Conservation (phyloP, 371 early-diverging fungal genomes). For the Apophysomyces ossiformis region DNA sequence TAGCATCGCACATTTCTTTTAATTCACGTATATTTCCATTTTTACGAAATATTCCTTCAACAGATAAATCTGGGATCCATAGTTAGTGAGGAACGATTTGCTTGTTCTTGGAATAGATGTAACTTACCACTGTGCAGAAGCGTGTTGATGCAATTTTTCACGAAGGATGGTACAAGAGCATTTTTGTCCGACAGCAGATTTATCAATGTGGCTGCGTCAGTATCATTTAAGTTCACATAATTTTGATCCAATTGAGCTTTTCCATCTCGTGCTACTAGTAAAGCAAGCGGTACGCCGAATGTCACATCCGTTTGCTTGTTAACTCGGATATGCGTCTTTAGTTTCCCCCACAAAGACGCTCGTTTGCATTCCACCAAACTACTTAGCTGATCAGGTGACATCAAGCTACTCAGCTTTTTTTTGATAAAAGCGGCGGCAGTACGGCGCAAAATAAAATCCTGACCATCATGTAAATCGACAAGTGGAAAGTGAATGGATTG, state of each 20-base stretch:
- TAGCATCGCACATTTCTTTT: slow-evolving; percentile 73
- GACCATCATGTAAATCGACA: slow-evolving; percentile 70
- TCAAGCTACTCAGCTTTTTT: background rate
- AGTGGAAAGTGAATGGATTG: background rate
- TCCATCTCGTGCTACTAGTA: slow-evolving; percentile 54
- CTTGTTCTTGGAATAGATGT: background rate
- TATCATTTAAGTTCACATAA: no score
- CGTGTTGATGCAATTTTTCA: slow-evolving; percentile 78
- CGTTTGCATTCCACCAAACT: slow-evolving; percentile 60
- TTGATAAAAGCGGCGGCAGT: background rate
- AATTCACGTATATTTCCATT: slow-evolving; percentile 94
- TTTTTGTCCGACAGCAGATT: slow-evolving; percentile 34
- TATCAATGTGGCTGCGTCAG: slow-evolving; percentile 55
- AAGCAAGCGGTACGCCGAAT: slow-evolving; percentile 41
- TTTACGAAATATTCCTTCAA: slow-evolving; percentile 96
- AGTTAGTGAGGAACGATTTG: slow-evolving; percentile 1
- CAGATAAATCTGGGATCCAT: slow-evolving; percentile 72
- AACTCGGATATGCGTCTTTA: slow-evolving; percentile 58
- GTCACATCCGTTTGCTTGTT: slow-evolving; percentile 41
- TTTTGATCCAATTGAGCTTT: slow-evolving; percentile 45
- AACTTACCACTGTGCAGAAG: slow-evolving; percentile 76
- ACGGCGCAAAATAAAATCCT: slow-evolving; percentile 75
- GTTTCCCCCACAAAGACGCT: slow-evolving; percentile 67
- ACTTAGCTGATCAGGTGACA: slow-evolving; percentile 67
- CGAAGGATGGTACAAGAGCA: slow-evolving; percentile 79